Conservation (phyloP, 2,329 filamentous ascomycete genomes). For the Aureobasidium sp. region DNA sequence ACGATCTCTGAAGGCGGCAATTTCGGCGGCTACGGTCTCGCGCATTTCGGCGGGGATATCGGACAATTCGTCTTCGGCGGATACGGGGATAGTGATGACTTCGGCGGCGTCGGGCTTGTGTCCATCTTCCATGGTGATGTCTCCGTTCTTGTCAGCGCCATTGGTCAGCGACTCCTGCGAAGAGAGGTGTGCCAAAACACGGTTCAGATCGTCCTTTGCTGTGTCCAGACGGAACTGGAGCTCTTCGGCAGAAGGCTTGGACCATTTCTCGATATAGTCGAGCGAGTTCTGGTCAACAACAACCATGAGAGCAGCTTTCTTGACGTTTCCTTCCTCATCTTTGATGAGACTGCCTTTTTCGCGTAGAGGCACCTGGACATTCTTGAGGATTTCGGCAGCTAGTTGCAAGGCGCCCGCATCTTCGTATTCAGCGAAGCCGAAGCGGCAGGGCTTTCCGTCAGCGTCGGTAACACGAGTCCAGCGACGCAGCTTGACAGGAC, state of each 20-base stretch:
- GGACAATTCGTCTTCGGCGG: constrained; percentile 80
- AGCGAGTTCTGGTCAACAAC: constrained; percentile 73
- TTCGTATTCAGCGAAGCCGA: constrained; percentile 94
- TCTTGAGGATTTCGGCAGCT: constrained; percentile 75
- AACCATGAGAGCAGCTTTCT: constrained; percentile 34
- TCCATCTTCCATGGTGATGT: constrained; percentile 61
- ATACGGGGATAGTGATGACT: constrained; percentile 81
- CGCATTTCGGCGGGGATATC: constrained; percentile 96
- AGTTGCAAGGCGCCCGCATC: constrained; percentile 80
- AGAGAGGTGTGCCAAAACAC: constrained; percentile 47
- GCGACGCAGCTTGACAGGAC: constrained; percentile 51
- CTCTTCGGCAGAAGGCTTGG: constrained; percentile 53
- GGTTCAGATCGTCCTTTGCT: constrained; percentile 60
- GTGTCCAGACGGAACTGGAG: constrained; percentile 62
- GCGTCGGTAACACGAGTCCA: constrained; percentile 77
- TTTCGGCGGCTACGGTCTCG: constrained; percentile 88
- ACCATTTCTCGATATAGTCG: constrained; percentile 79
- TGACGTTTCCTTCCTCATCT: constrained; percentile 36
- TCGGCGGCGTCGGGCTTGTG: constrained; percentile 60
- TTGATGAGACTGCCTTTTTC: constrained; percentile 50
- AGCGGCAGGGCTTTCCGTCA: constrained; percentile 75
- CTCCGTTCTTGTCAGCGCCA: constrained; percentile 55
- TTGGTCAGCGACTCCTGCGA: constrained; percentile 11
- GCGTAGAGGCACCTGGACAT: constrained; percentile 74
- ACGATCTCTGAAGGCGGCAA: constrained; percentile 85